Conservation (phyloP, 371 early-diverging fungal genomes). For the Blakeslea trispora region DNA sequence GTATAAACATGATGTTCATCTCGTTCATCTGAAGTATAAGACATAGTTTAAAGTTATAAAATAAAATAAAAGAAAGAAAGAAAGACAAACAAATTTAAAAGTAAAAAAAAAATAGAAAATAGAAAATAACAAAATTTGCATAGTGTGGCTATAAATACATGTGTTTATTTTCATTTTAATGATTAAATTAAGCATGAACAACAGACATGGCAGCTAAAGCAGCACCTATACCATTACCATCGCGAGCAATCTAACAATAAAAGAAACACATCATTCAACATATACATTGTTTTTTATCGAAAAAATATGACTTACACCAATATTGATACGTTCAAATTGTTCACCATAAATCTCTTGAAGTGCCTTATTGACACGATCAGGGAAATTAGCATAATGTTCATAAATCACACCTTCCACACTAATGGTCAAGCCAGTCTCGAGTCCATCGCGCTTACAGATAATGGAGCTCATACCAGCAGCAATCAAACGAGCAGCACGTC, state of each 20-base stretch:
- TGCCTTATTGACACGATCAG: conserved; percentile 72
- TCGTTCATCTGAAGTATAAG: not conserved
- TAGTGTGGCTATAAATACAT: too few species aligned
- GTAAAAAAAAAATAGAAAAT: too few species aligned
- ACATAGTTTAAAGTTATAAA: not conserved
- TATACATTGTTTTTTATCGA: not conserved
- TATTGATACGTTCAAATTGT: conserved; percentile 49
- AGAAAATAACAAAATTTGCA: too few species aligned
- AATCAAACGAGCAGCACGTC: conserved; percentile 84
- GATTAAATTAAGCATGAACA: not conserved
- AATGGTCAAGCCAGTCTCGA: conserved; percentile 65
- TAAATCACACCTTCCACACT: conserved; percentile 88
- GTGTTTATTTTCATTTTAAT: too few species aligned
- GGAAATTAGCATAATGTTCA: conserved; percentile 83
- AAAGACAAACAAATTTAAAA: too few species aligned
- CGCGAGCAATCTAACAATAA: conserved; percentile 39
- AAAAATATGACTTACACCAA: conserved; percentile 32
- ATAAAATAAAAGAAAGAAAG: not conserved
- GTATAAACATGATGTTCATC: conserved; percentile 26
- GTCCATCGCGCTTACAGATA: conserved; percentile 56
- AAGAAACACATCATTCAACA: not conserved
- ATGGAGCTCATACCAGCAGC: conserved; percentile 90
- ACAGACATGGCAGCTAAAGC: conserved; percentile 77
- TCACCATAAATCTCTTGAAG: conserved; percentile 72
- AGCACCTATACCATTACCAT: conserved; percentile 83